A percentile compares a stretch with the other conserved stretches of the same genome.
Evolutionary conservation across 192 early-diverging fungal genomes (phyloP).

Genomic region (Backusella sp.): DNA sequence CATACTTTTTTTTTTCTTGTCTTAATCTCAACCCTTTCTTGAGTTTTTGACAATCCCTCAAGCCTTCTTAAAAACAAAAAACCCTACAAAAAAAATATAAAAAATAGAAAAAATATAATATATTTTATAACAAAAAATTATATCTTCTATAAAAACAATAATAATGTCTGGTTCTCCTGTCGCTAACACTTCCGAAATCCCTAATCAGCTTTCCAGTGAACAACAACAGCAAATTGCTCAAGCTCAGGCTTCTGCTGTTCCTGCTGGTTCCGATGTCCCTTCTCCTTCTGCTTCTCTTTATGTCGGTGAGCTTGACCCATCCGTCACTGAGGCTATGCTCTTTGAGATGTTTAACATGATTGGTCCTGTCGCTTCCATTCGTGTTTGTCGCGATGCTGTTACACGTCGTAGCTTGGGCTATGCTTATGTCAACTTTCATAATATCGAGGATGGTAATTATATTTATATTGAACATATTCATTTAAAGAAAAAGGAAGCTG

Average conservation of each 20-base stretch:
- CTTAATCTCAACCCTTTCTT: slow-evolving; percentile 7
- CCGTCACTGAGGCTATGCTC: slow-evolving; percentile 95
- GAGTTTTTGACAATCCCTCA: slow-evolving; percentile 6
- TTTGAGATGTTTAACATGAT: slow-evolving; percentile 97
- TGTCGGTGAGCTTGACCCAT: slow-evolving; percentile 95
- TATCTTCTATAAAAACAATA: slow-evolving; percentile 2
- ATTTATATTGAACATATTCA: neutral
- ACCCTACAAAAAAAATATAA: neutral
- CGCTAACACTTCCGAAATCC: slow-evolving; percentile 15
- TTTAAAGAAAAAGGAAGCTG: slow-evolving; percentile 4
- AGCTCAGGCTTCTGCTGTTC: neutral
- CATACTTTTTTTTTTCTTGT: neutral
- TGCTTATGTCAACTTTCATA: slow-evolving; percentile 99
- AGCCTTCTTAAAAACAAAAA: slow-evolving; percentile 5
- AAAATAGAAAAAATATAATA: slow-evolving; percentile 6
- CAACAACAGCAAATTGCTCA: neutral
- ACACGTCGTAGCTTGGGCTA: slow-evolving; percentile 96
- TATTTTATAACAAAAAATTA: slow-evolving; percentile 1
- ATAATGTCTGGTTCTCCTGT: slow-evolving; percentile 29
- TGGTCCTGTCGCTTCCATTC: slow-evolving; percentile 94
- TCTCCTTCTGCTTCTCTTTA: slow-evolving; percentile 82
- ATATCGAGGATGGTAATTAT: slow-evolving; percentile 67
- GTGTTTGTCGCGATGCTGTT: slow-evolving; percentile 97
- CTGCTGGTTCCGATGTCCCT: slow-evolving; percentile 13
- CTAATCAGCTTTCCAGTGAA: neutral